Base-by-base conservation (phyloP, 768 basidiomycete species). In the Udeniomyces megalosporus region DNA sequence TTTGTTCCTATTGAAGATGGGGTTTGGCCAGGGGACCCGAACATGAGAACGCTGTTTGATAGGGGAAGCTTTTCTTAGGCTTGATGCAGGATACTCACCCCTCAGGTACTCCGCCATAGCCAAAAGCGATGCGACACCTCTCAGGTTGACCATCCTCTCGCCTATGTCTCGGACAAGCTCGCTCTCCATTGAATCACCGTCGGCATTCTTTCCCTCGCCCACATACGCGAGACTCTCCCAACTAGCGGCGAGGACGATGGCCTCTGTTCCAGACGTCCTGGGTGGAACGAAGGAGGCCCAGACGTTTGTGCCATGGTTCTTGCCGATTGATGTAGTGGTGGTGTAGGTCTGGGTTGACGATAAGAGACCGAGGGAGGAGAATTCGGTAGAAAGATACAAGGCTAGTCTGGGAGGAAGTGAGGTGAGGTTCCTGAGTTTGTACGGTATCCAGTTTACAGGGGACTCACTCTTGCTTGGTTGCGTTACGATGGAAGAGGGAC, bases 261-360 rank as follows among this genome's bases (percentile, higher is more conserved):
- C 86, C 74, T 99, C 93, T 8, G 83, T 82, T 2, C 91, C 92
- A n/a, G 90, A 82, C n/a, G 87, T 80, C 28, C 95, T 82, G 8
- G 93, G 89, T 2, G 92, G 85, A 12, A 81, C 78, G 50, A 90
- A 74, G 34, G 88, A 74, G 17, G 86, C 87, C 71, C 92, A 96
- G 14, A 84, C 81, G 71, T 96, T 95, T 8, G 78, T 80, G 11
- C 91, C 90, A 17, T 75, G 20, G 51, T 20, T 8, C n/a, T 38
- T 28, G 34, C 44, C 51, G 28, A 64, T 50, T 4, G 76, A 75
- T 0, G 81, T 76, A 10, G 71, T 66, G 66, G 84, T 86, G 1
- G 74, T 72, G 70, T 90, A 93, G 12, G 72, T 71, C 69, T 92
- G 89, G 0, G 78, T 82, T 0, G 83, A 80, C 0, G 86, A 74